Percentiles rank a stretch among this genome's conserved stretches.
These are phyloP conservation scores for Saccharomyces hybrid DNA, from an alignment of 1,139 yeast genomes.

Conservation along the genomic window DNA sequence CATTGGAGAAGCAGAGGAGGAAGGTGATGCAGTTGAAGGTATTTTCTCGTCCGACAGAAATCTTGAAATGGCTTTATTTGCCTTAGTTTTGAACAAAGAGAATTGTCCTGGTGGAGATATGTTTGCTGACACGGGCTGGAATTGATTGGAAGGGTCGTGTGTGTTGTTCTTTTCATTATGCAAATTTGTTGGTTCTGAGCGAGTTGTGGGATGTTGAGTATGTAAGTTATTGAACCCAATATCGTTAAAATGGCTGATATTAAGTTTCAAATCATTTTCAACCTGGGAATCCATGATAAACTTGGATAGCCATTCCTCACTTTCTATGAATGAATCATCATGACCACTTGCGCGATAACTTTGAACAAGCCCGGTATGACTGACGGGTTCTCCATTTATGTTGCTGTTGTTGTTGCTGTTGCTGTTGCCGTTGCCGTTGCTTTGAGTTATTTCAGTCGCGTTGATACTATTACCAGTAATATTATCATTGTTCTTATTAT, in stretches of 20 bases:
- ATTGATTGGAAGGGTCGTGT: neutral
- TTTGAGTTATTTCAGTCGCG: neutral
- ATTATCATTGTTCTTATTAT: neutral
- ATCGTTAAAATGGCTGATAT: constrained; percentile 40
- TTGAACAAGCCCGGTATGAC: neutral
- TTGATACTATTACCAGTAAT: neutral
- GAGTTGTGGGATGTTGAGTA: constrained; percentile 6
- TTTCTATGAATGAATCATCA: neutral
- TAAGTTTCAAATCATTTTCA: constrained; percentile 38
- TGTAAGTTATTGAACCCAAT: constrained; percentile 38
- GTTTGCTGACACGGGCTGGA: neutral
- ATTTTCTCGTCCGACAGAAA: neutral
- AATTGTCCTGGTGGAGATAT: neutral
- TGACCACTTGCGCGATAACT: neutral
- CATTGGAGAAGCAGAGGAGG: neutral
- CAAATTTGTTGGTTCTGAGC: neutral
- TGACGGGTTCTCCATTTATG: neutral
- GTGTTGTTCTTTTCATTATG: constrained; percentile 7
- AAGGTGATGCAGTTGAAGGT: neutral
- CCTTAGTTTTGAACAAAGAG: neutral
- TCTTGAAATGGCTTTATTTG: neutral
- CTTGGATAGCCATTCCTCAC: constrained; percentile 61
- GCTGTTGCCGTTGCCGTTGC: neutral
- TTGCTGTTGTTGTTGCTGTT: neutral
- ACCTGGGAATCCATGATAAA: constrained; percentile 52